phyloP scores from a whole-genome alignment of 805 yeast genomes.

The Yarrowia hollandica region DNA sequence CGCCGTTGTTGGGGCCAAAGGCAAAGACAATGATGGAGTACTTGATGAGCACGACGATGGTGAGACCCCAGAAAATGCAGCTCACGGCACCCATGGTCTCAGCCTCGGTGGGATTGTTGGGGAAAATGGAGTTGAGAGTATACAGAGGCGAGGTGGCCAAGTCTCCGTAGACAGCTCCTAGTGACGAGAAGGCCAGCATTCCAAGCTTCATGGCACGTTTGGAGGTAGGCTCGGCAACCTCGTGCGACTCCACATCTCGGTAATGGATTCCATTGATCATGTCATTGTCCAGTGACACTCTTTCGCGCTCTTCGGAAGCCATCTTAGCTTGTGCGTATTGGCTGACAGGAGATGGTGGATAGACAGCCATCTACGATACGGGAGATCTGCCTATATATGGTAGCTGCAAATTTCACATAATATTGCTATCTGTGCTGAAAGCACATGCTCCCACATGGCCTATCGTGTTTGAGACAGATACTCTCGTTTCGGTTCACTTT shows the following conservation, averaged over 20 bases:
- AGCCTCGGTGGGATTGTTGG: neutral
- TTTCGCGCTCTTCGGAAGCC: constrained; percentile 15
- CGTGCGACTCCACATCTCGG: constrained; percentile 3
- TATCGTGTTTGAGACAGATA: neutral
- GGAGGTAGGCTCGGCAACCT: neutral
- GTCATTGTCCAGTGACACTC: neutral
- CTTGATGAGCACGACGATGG: constrained; percentile 54
- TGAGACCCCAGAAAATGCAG: constrained; percentile 55
- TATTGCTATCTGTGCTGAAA: neutral
- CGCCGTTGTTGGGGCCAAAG: constrained; percentile 59
- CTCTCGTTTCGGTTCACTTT: neutral
- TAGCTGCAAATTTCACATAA: neutral
- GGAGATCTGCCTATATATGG: neutral
- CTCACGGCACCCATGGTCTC: constrained; percentile 18
- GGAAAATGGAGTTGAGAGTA: constrained; percentile 25
- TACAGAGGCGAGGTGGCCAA: constrained; percentile 21
- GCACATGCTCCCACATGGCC: constrained; percentile 10
- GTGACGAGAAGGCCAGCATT: constrained; percentile 46
- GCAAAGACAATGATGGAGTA: constrained; percentile 51
- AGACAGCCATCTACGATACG: no score
- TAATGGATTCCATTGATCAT: constrained; percentile 17
- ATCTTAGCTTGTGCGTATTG: neutral
- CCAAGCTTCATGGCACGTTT: constrained; percentile 14
- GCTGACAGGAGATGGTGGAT: no score
- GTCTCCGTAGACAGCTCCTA: constrained; percentile 61